Evolutionary conservation across 192 early-diverging fungal genomes (phyloP).

Genomic region (Coemansia asiatica): DNA sequence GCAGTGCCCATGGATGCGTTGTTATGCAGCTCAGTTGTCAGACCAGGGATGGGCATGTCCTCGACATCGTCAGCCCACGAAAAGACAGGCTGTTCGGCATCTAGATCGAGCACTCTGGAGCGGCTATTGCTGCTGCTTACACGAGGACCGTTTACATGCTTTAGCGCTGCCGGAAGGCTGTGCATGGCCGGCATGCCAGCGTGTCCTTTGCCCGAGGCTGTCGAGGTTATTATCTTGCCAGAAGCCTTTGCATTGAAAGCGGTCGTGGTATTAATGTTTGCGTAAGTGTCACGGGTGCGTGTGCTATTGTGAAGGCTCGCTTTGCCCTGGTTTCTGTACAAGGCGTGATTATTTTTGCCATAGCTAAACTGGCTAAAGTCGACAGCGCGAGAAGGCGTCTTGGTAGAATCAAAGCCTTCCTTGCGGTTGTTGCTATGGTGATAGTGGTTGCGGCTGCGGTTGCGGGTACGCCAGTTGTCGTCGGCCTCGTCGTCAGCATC

Average conservation of each 20-base stretch:
- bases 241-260: not conserved
- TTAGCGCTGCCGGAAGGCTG: constrained; percentile 35
- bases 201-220: not conserved
- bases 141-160: constrained; percentile 4
- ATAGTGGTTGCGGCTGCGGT: not conserved
- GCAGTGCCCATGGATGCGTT: not conserved
- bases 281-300: not conserved
- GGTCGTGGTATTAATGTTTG: not conserved
- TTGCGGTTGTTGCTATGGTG: not conserved
- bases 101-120: constrained; percentile 12
- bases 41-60: constrained; percentile 49
- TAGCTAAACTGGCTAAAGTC: constrained; percentile 6
- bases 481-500: constrained; percentile 51
- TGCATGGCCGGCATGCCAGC: constrained; percentile 23
- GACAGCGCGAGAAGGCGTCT: not conserved
- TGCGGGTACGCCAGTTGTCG: constrained; percentile 18
- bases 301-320: not conserved
- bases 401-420: not conserved
- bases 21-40: constrained; percentile 11
- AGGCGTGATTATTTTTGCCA: not conserved
- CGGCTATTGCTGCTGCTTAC: constrained; percentile 2
- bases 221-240: not conserved
- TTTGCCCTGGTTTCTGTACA: not conserved
- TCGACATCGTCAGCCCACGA: constrained; percentile 57
- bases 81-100: constrained; percentile 24